These are phyloP conservation scores for Trichoderma hamatum DNA, from an alignment of 2,329 filamentous ascomycete species.

Conservation along the genomic window DNA sequence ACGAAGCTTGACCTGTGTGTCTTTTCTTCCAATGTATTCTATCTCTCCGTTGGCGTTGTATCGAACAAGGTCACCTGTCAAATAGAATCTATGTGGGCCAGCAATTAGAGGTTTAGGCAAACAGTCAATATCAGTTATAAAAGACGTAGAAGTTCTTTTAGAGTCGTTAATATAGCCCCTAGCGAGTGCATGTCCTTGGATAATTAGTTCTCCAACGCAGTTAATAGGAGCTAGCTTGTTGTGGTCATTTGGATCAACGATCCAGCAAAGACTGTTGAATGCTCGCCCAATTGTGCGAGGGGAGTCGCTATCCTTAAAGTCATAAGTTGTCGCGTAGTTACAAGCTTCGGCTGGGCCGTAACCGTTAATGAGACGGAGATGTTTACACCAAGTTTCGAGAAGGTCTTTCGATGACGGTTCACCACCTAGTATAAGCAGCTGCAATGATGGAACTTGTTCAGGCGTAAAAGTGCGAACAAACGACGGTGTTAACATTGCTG, in stretches of 20 bases:
- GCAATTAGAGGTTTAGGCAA: constrained; percentile 32
- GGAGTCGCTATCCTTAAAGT: constrained; percentile 7
- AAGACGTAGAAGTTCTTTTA: constrained; percentile 35
- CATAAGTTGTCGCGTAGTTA: constrained; percentile 25
- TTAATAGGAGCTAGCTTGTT: constrained; percentile 31
- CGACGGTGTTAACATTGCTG: constrained; percentile 30
- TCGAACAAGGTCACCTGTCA: constrained; percentile 31
- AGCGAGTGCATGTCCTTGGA: constrained; percentile 44
- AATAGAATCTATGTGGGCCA: constrained; percentile 30
- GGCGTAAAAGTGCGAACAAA: constrained; percentile 29
- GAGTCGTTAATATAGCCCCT: constrained; percentile 51
- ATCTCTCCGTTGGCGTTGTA: constrained; percentile 6
- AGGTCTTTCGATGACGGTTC: constrained; percentile 25
- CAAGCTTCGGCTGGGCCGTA: constrained; percentile 32
- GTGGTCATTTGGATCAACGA: constrained; percentile 30
- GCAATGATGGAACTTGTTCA: constrained; percentile 26
- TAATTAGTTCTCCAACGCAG: constrained; percentile 32
- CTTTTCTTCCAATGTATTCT: constrained; percentile 23
- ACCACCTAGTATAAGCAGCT: constrained; percentile 27
- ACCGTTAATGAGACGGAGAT: constrained; percentile 27
- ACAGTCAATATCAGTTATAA: constrained; percentile 30
- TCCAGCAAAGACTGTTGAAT: constrained; percentile 29
- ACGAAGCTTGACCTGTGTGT: constrained; percentile 26
- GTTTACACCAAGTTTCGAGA: constrained; percentile 30
- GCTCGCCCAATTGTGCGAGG: constrained; percentile 26